phyloP scores from a whole-genome alignment of 1,284 basidiomycete genomes.

The Marasmius tenuissimus region DNA sequence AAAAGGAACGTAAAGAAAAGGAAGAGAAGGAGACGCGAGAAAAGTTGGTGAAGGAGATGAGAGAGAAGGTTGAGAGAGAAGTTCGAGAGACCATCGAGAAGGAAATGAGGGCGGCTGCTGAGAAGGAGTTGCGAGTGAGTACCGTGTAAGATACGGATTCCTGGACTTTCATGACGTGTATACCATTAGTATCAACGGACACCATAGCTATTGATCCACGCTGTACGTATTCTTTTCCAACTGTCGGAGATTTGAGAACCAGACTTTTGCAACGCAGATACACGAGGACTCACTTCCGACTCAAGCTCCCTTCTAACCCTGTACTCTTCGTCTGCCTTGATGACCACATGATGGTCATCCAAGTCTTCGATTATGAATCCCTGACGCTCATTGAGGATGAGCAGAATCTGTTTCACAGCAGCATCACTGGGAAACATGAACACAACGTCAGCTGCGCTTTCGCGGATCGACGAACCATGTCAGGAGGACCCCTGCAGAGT shows the following conservation, averaged over 20 bases:
- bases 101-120: background rate
- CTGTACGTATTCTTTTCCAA: constrained; percentile 50
- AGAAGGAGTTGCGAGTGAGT: background rate
- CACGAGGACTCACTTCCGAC: constrained; percentile 57
- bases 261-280: background rate
- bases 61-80: constrained; percentile 1
- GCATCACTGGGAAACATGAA: constrained; percentile 59
- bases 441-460: background rate
- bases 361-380: constrained; percentile 86
- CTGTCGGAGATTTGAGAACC: constrained; percentile 20
- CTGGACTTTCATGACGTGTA: background rate
- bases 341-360: constrained; percentile 82
- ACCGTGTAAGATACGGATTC: background rate
- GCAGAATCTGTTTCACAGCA: constrained; percentile 87
- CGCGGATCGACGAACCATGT: constrained; percentile 57
- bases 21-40: constrained; percentile 2
- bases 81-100: background rate
- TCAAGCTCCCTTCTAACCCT: constrained; percentile 73
- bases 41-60: constrained; percentile 5
- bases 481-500: constrained; percentile 59
- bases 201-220: constrained; percentile 26
- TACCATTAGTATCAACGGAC: background rate
- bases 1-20: background rate
- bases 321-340: constrained; percentile 80
- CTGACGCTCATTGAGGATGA: constrained; percentile 77